A percentile compares a stretch with the other conserved stretches of the same genome.
Evolutionary conservation across 2,329 filamentous ascomycete genomes (phyloP).

Genomic region (Pseudogymnoascus sp.): DNA sequence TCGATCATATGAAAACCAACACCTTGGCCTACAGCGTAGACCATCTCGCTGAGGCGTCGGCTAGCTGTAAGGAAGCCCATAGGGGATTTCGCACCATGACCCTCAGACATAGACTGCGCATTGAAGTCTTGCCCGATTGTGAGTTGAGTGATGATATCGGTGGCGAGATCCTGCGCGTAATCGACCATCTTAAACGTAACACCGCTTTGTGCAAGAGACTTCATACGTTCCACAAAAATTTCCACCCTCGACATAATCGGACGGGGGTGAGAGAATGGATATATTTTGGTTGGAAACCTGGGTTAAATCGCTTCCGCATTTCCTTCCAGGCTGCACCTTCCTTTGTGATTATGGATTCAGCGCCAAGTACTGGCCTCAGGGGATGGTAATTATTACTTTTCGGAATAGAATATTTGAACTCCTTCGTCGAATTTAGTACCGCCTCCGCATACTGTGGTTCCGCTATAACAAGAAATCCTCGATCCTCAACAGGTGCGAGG

Average conservation of each 20-base stretch:
- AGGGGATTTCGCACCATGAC: background rate
- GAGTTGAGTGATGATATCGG: conserved; percentile 17
- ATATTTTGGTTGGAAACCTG: conserved; percentile 16
- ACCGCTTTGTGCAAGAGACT: conserved; percentile 7
- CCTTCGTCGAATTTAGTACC: background rate
- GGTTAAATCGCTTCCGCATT: conserved; percentile 19
- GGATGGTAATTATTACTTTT: background rate
- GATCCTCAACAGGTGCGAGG: background rate
- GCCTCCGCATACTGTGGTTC: background rate
- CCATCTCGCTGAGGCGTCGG: conserved; percentile 13
- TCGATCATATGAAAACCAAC: conserved; percentile 15
- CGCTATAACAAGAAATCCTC: background rate
- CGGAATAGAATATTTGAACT: background rate
- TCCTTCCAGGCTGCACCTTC: conserved; percentile 21
- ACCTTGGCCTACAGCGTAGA: conserved; percentile 9
- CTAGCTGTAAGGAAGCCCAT: conserved; percentile 10
- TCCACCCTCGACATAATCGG: conserved; percentile 16
- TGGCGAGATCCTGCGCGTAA: conserved; percentile 10
- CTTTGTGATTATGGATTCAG: background rate
- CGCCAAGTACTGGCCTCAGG: background rate
- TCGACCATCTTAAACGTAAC: conserved; percentile 13
- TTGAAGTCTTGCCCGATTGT: conserved; percentile 16
- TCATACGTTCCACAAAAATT: conserved; percentile 12
- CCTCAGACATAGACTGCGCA: conserved; percentile 15
- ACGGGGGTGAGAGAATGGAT: conserved; percentile 15